Evolutionary conservation across 176 grass and related monocot species (phyloP), one percentile per base, ranked within the genome.

Genomic region (Oryza australiensis): DNA sequence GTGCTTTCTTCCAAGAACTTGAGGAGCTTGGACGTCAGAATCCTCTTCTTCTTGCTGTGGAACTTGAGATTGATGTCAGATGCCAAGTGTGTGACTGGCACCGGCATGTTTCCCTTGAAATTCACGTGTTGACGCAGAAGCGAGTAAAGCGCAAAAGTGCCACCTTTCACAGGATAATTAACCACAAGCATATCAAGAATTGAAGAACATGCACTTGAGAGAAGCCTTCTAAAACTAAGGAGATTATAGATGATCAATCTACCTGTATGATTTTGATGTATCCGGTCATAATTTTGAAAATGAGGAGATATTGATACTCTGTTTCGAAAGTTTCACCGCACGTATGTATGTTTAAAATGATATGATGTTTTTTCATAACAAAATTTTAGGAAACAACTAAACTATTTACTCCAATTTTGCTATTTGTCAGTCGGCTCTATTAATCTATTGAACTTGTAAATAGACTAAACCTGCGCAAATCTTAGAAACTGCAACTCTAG

Each of bases 131-230:
- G 93, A 12, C 93, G 87, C 34, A 93, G 63, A 28, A 96, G 77
- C 16, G 94, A 93, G 81, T 96, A 96, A 42, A 96, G 82, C 12
- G 94, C 94, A 74, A 96, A 96, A n/a, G 94, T 96, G 1, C 94
- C 94, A 73, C 90, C 93, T 95, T 41, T 33, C 64, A 72, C 41
- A 30, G 29, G 5, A 67, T 62, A 83, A 88, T 14, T 2, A 22
- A 12, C 32, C 71, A 16, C 74, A 20, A 75, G 68, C 3, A n/a
- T 26, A 35, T 62, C 65, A 28, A 42, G 1, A 63, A 40, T 5
- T 18, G 3, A 49, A 3, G 46, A 18, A 53, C 20, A 22, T 37
- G 35, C 35, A 37, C 35, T 37, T 7, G 35, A 37, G 35, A 37
- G 20, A 18, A 51, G 16, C 48, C 48, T 5, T 51, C 0, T 18